These are phyloP conservation scores for Achlya hypogyna DNA, from an alignment of 352 stramenopile species.

Conservation along the genomic window DNA sequence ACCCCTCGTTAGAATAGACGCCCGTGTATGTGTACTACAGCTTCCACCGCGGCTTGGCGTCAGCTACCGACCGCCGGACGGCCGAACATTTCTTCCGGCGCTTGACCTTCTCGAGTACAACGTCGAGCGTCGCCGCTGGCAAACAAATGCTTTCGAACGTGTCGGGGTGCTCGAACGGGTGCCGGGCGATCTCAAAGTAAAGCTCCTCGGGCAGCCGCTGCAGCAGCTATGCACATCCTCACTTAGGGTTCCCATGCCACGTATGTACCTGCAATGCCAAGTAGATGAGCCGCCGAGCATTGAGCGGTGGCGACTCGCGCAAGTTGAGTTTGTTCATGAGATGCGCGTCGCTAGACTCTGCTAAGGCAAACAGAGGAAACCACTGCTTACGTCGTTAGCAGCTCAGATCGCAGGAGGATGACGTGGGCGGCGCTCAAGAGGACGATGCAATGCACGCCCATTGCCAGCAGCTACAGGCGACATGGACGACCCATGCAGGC, in stretches of 20 bases:
- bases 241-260: background rate
- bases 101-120: constrained; percentile 18
- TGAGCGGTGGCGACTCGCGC: constrained; percentile 63
- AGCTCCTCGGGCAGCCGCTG: constrained; percentile 80
- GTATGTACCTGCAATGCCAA: constrained; percentile 54
- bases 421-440: constrained; percentile 83
- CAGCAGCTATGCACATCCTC: constrained; percentile 37
- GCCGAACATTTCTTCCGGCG: constrained; percentile 5
- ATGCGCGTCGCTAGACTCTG: constrained; percentile 55
- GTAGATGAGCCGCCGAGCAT: constrained; percentile 78
- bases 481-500: background rate
- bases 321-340: constrained; percentile 85
- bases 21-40: constrained; percentile 1
- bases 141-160: constrained; percentile 18
- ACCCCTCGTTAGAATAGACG: background rate
- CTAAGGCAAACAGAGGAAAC: background rate
- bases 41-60: constrained; percentile 19
- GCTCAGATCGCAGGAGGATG: constrained; percentile 72
- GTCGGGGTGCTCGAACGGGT: constrained; percentile 71
- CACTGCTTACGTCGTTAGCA: constrained; percentile 61
- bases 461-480: constrained; percentile 67
- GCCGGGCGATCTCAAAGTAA: constrained; percentile 75
- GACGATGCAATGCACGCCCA: constrained; percentile 88
- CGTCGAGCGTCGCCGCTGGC: background rate
- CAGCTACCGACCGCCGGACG: background rate